Base-by-base conservation (phyloP, 257 asterid species). In the Gentiana dahurica region DNA sequence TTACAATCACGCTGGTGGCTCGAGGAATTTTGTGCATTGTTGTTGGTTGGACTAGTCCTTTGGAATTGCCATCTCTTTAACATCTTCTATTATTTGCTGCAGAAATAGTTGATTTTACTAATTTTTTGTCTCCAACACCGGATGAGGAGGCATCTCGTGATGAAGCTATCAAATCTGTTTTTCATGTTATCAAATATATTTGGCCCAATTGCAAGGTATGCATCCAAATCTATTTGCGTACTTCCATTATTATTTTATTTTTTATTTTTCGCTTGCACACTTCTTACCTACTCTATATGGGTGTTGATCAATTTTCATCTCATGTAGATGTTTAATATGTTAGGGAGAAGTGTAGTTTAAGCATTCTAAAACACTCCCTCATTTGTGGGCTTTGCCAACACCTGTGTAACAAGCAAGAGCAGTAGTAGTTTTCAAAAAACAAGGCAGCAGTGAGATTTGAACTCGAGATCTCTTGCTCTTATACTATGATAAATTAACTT, bases 61-160 rank as follows among this genome's bases (percentile, higher is more conserved):
- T 24, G 24, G 24, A 24, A 24, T 24, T 24, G 24, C 24, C 24
- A 24, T 24, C 24, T 24, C 24, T 24, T 24, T n/a, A n/a, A n/a
- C n/a, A n/a, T 0, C 24, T 24, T 24, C 24, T 24, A 24, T 24
- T 24, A 24, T 24, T 24, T 68, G 48, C 61, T 51, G 72, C 94
- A 92, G 98, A 92, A 81, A 92, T 92, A 60, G 68, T 92, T 51
- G 98, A 92, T 68, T 92, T 92, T 71, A 83, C 94, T 65, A 89
- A 92, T 46, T 92, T 92, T 71, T 69, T 92, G 15, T 88, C 97
- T 2, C 98, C 98, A 52, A 88, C 95, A 1, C 81, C 74, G 0
- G 97, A 81, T 78, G 98, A 92, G 71, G 83, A 76, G 72, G 77
- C 68, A 61, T 71, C 81, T 51, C 86, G 98, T 53, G 54, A 68